These are phyloP conservation scores for Chenopodium suecicum DNA, from an alignment of 148 eudicot genomes.

Conservation along the genomic window DNA sequence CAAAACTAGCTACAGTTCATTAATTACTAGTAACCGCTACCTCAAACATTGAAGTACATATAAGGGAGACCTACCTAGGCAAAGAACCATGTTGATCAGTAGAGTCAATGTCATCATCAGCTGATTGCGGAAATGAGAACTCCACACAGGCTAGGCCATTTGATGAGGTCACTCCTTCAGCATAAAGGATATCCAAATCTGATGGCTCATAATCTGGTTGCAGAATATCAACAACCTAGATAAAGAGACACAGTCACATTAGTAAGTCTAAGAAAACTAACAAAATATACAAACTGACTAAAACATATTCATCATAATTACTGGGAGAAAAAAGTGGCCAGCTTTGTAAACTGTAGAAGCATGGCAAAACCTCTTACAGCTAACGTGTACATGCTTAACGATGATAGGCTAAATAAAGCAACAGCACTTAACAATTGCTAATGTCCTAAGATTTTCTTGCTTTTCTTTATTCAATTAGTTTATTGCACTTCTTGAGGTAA, in stretches of 20 bases:
- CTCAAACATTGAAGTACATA: neutral
- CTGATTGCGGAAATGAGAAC: constrained; percentile 72
- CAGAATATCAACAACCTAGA: constrained; percentile 79
- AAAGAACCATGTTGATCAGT: constrained; percentile 60
- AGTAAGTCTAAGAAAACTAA: neutral
- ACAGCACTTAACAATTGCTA: too few relatives aligned
- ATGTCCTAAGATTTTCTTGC: too few relatives aligned
- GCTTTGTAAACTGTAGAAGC: neutral
- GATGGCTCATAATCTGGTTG: constrained; percentile 87
- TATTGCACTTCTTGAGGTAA: too few relatives aligned
- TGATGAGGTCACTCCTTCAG: constrained; percentile 89
- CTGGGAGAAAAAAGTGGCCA: neutral
- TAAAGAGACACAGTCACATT: constrained; percentile 24
- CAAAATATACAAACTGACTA: neutral
- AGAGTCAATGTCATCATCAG: constrained; percentile 50
- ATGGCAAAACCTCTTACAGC: neutral
- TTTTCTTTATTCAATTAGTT: too few relatives aligned
- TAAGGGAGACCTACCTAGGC: constrained; percentile 47
- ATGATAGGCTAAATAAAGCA: too few relatives aligned
- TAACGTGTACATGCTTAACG: neutral
- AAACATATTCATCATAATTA: neutral
- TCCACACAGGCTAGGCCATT: constrained; percentile 92
- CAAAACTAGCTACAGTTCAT: too few relatives aligned
- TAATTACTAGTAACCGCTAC: neutral
- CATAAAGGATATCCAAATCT: constrained; percentile 80